Evolutionary conservation across 2,329 filamentous ascomycete species (phyloP).

Genomic region (Pseudohalonectria lignicola): DNA sequence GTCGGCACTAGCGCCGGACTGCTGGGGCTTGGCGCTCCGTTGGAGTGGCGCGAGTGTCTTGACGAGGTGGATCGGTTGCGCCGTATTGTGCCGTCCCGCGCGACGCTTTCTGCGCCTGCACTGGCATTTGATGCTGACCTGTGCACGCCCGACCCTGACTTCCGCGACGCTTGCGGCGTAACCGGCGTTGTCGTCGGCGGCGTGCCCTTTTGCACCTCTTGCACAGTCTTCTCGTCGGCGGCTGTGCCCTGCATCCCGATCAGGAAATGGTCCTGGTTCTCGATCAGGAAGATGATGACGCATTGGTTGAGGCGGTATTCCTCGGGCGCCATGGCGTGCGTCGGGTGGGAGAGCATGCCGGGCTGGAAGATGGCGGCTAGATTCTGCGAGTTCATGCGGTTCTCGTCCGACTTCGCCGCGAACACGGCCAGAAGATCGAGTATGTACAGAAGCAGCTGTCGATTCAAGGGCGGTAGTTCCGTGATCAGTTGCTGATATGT

Average conservation of each 20-base stretch:
- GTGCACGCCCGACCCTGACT: conserved; percentile 44
- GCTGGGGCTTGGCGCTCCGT: conserved; percentile 57
- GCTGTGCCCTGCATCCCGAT: conserved; percentile 98
- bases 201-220: conserved; percentile 59
- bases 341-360: conserved; percentile 85
- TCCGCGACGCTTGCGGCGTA: conserved; percentile 30
- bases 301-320: conserved; percentile 95
- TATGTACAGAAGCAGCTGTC: conserved; percentile 89
- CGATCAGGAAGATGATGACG: conserved; percentile 93
- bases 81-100: conserved; percentile 67
- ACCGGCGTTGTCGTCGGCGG: conserved; percentile 35
- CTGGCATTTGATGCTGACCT: conserved; percentile 83
- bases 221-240: conserved; percentile 70
- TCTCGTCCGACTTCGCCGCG: conserved; percentile 90
- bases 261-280: conserved; percentile 96
- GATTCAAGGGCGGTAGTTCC: conserved; percentile 82
- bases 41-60: conserved; percentile 68
- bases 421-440: conserved; percentile 93
- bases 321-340: conserved; percentile 88
- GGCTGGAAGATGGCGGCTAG: conserved; percentile 96
- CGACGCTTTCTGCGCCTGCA: conserved; percentile 76
- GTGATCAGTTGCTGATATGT: conserved; percentile 87
- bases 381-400: conserved; percentile 92
- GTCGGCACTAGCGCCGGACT: conserved; percentile 45
- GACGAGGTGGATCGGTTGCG: conserved; percentile 90